These are phyloP conservation scores for Garcia nutans DNA, from an alignment of 345 rosid species.

Conservation along the genomic window DNA sequence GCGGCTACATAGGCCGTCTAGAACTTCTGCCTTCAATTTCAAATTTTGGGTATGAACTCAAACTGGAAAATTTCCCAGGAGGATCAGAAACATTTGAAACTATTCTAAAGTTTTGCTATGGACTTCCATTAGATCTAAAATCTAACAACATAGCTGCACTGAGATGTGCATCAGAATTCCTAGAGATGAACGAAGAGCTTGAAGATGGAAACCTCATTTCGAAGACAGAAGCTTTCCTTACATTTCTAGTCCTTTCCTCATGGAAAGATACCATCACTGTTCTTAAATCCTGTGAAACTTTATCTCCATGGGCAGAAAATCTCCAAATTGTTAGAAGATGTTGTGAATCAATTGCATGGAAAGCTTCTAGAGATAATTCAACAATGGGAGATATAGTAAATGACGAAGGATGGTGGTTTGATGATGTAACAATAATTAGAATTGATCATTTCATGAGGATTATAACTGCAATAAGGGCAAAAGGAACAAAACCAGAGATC, in stretches of 20 bases:
- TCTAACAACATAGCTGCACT: constrained; percentile 62
- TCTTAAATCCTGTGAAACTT: constrained; percentile 60
- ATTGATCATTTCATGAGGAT: constrained; percentile 77
- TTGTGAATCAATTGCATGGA: constrained; percentile 78
- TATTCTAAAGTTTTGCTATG: constrained; percentile 68
- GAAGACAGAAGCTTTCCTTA: constrained; percentile 79
- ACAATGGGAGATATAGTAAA: constrained; percentile 28
- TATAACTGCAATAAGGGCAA: constrained; percentile 55
- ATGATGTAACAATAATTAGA: constrained; percentile 52
- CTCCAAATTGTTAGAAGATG: constrained; percentile 83
- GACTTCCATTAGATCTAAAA: constrained; percentile 55
- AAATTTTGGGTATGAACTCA: constrained; percentile 47
- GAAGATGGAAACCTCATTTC: constrained; percentile 79
- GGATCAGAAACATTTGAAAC: constrained; percentile 70
- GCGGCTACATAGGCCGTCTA: constrained; percentile 66
- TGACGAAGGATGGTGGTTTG: constrained; percentile 45
- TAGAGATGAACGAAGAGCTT: constrained; percentile 83
- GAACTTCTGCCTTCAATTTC: constrained; percentile 65
- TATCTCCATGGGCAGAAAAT: constrained; percentile 90
- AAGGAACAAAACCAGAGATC: constrained; percentile 50
- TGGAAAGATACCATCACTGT: constrained; percentile 79
- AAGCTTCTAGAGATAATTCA: constrained; percentile 50
- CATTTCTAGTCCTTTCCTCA: constrained; percentile 69
- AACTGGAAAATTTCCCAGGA: constrained; percentile 76
- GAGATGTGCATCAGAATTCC: constrained; percentile 76